Evolutionary conservation across 1,284 basidiomycete genomes (phyloP).

Genomic region (Moesziomyces parantarcticus): DNA sequence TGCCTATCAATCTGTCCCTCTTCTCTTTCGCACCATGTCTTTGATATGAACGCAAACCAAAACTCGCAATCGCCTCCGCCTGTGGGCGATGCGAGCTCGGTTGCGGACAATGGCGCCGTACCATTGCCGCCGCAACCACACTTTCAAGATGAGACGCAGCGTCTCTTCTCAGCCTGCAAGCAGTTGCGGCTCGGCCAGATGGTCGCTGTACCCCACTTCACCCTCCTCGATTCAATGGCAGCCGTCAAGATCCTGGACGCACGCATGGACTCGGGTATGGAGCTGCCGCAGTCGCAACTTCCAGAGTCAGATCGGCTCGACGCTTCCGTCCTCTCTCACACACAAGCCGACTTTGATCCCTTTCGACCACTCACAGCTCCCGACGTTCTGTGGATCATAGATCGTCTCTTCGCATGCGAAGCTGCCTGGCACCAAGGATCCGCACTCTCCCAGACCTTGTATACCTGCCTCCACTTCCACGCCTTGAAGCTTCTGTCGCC

Average conservation of each 20-base stretch:
- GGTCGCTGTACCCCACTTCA: conserved; percentile 78
- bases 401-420: conserved; percentile 82
- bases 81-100: too few species aligned
- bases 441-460: conserved; percentile 85
- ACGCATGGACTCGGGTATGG: conserved; percentile 84
- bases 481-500: conserved; percentile 70
- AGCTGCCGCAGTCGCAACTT: conserved; percentile 60
- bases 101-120: neutral
- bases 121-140: conserved; percentile 2
- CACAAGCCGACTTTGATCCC: conserved; percentile 74
- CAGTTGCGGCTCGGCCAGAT: conserved; percentile 72
- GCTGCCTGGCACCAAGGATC: conserved; percentile 87
- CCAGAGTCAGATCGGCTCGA: conserved; percentile 69
- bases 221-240: conserved; percentile 86
- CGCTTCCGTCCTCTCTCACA: conserved; percentile 66
- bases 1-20: too few species aligned
- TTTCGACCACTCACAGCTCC: conserved; percentile 75
- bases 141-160: conserved; percentile 31
- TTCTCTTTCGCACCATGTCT: too few species aligned
- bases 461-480: conserved; percentile 83
- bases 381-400: conserved; percentile 88
- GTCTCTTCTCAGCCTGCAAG: conserved; percentile 29
- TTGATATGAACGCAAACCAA: too few species aligned
- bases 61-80: too few species aligned
- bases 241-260: conserved; percentile 90